Percentiles rank a stretch among this genome's conserved stretches.
Conservation (phyloP, 2,329 filamentous ascomycete species). For the Fusarium acutatum region DNA sequence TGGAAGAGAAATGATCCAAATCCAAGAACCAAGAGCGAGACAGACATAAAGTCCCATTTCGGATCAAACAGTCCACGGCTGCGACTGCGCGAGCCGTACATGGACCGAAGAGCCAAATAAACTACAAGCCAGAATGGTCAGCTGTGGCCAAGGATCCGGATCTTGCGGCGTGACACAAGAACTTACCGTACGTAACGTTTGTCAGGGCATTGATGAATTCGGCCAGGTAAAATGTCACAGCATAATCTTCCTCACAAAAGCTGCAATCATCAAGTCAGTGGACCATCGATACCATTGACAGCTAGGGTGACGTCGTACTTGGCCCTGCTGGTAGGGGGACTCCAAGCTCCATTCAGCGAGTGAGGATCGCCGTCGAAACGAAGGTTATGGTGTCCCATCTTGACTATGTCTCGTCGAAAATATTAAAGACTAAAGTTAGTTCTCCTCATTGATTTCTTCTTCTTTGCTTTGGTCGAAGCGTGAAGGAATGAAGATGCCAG, state of each 20-base stretch:
- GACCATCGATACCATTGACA: not conserved
- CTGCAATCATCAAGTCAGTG: slow-evolving; percentile 35
- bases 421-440: not conserved
- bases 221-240: slow-evolving; percentile 52
- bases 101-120: slow-evolving; percentile 52
- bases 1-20: slow-evolving; percentile 55
- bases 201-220: slow-evolving; percentile 56
- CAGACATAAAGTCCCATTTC: slow-evolving; percentile 52
- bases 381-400: slow-evolving; percentile 47
- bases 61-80: slow-evolving; percentile 44
- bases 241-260: slow-evolving; percentile 59
- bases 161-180: not conserved
- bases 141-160: not conserved
- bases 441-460: not conserved
- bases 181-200: slow-evolving; percentile 55
- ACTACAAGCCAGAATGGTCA: slow-evolving; percentile 42
- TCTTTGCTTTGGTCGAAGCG: not conserved
- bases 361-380: slow-evolving; percentile 48
- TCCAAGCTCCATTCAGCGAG: slow-evolving; percentile 48
- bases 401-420: not conserved
- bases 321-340: slow-evolving; percentile 50
- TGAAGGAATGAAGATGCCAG: not conserved
- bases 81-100: slow-evolving; percentile 45
- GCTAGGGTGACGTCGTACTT: slow-evolving; percentile 44
- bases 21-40: slow-evolving; percentile 53